Evolutionary conservation across 2,329 filamentous ascomycete species (phyloP), one percentile per base, ranked within the genome.

Genomic region (Dothidotthia symphoricarpi): DNA sequence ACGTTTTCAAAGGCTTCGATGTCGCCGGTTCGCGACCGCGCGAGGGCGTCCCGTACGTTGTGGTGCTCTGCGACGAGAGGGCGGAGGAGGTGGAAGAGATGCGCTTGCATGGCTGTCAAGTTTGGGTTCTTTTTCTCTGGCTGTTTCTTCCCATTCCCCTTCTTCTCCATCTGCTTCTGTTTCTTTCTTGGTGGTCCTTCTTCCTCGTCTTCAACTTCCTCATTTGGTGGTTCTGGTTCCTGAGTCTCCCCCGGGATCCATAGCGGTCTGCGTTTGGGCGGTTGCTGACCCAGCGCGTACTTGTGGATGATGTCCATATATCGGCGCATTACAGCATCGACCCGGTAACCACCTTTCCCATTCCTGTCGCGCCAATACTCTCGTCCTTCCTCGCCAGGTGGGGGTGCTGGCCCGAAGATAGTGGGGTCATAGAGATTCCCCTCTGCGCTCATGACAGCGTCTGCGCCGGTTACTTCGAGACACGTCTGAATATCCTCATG

Each of bases 361-460:
- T 90, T 80, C 35, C 71, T 75, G 1, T 86, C 88, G 24, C 85
- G 76, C 90, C 91, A 97, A 67, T 93, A 97, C 57, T 94, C 89
- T 12, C 59, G 76, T 0, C 81, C 81, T 63, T 87, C 81, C 31
- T 81, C 66, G 0, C 82, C 85, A 0, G 72, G 57, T 0, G 77
- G 63, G 0, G 88, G 88, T 12, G 81, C 75, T 22, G 74, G 69
- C 11, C 84, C 81, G 60, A 98, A 98, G 28, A 98, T 85, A 2
- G 81, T 82, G 0, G 93, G 93, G 61, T 98, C 88, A 59, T 88
- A 91, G 0, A 98, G 76, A 61, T 96, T 95, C 0, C 89, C 93
- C 68, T 98, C 93, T 4, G 93, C 93, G 51, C 85, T 91, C 93
- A 98, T 97, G 34, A 98, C 81, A 13, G 79, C 93, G 64, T 98